Evolutionary conservation across 169 alveolate genomes (phyloP), one percentile per base, ranked within the genome.

Genomic region (Toxoplasma gondii): DNA sequence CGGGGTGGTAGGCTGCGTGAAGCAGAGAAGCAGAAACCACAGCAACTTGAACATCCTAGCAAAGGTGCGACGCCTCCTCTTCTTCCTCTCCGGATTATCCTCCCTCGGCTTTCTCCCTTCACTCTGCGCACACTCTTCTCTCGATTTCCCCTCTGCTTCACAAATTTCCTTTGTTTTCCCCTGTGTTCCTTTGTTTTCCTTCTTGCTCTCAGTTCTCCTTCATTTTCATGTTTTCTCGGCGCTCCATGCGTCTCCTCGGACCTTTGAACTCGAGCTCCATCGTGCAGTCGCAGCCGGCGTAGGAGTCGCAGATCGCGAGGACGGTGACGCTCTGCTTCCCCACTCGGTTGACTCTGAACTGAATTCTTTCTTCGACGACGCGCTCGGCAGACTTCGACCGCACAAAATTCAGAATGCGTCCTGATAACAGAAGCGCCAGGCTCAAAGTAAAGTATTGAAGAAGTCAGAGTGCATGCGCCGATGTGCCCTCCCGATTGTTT

Each of bases 241-340:
- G 58, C 58, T 49, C 22, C 58, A 49, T 49, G 45, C 82, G 27
- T 29, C 0, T 39, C 36, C 12, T 0, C 83, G 10, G 53, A 93
- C 95, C 96, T 54, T 84, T 64, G 83, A 91, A 94, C 31, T 94
- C 96, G 67, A 94, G 91, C 10, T 86, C 93, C 19, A 69, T 44
- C 12, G 94, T 2, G 31, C 74, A 58, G 88, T 94, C 96, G 64
- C 92, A 49, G n/a, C 96, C 96, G 27, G 95, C 88, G 39, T 94
- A 94, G 86, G 95, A 91, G 67, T 94, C 96, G 92, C 96, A 94
- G 39, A 88, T 64, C 67, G 94, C 93, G 29, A 54, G 64, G 58
- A 91, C 92, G 34, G 88, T 78, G 88, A 91, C 39, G 27, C 39
- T 70, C 64, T 91, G 91, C 92, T 94, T 94, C 31, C 96, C 96